Evolutionary conservation across 805 yeast species (phyloP).

Genomic region (Dipodascus geniculatus): DNA sequence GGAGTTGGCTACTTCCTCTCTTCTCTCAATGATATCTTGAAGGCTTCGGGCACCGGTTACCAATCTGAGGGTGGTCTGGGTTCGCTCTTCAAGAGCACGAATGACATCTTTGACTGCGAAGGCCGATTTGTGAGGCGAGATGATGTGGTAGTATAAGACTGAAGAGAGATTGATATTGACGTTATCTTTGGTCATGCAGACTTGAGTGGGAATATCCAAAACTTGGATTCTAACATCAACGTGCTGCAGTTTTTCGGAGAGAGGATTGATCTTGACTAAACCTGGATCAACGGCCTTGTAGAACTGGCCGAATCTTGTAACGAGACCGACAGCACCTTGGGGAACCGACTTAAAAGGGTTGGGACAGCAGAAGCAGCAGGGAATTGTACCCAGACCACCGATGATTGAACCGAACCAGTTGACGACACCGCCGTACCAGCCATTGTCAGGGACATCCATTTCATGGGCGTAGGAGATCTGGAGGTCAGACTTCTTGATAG

Average conservation of each 20-base stretch:
- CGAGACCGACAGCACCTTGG: conserved; percentile 60
- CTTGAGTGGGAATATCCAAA: conserved; percentile 53
- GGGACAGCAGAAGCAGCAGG: conserved; percentile 41
- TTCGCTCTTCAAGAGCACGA: conserved; percentile 49
- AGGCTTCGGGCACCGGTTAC: conserved; percentile 54
- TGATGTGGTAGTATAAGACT: conserved; percentile 54
- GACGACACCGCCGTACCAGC: conserved; percentile 27
- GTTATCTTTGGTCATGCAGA: conserved; percentile 61
- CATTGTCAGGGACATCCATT: conserved; percentile 26
- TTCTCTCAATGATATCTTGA: conserved; percentile 62
- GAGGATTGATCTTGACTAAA: conserved; percentile 49
- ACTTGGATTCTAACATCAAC: conserved; percentile 49
- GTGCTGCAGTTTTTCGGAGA: conserved; percentile 41
- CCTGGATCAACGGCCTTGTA: conserved; percentile 61
- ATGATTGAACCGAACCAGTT: conserved; percentile 31
- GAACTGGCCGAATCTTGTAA: conserved; percentile 56
- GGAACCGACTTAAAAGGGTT: conserved; percentile 50
- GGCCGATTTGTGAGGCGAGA: conserved; percentile 55
- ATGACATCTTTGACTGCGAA: conserved; percentile 45
- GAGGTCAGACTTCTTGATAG: conserved; percentile 17
- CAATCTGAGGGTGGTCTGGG: conserved; percentile 63
- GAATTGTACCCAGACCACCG: conserved; percentile 44
- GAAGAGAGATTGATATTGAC: conserved; percentile 51
- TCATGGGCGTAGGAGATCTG: conserved; percentile 26
- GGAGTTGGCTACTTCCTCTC: conserved; percentile 58